Conservation (phyloP, 2,329 filamentous ascomycete genomes). For the Neopestalotiopsis clavispora region DNA sequence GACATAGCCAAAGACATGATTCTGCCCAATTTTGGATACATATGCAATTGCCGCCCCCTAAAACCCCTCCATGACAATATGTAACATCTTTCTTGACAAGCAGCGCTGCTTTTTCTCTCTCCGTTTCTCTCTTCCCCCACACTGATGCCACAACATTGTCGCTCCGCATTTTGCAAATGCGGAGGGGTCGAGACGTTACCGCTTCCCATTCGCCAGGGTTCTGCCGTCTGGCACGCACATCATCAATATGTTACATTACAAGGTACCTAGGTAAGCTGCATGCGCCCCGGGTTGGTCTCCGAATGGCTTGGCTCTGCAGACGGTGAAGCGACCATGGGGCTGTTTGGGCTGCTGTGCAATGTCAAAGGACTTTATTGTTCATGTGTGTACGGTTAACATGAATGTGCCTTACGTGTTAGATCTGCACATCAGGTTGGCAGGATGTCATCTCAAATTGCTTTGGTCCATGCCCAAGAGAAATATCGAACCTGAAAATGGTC, state of each 20-base stretch:
- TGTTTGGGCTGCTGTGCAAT: background rate
- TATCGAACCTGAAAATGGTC: too few relatives aligned
- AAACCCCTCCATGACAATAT: background rate
- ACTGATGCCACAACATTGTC: background rate
- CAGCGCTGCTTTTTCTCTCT: background rate
- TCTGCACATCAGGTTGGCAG: background rate
- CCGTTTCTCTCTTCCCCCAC: background rate
- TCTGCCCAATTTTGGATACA: background rate
- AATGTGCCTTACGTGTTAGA: background rate
- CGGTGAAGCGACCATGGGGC: background rate
- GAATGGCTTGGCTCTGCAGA: background rate
- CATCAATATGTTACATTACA: constrained; percentile 1
- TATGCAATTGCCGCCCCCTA: background rate
- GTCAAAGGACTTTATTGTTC: background rate
- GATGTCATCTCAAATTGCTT: background rate
- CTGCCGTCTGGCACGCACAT: background rate
- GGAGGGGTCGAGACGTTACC: background rate
- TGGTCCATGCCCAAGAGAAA: too few relatives aligned
- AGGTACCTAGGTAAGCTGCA: background rate
- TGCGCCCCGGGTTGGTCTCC: background rate
- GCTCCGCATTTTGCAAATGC: background rate
- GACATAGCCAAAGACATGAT: background rate
- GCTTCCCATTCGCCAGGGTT: background rate
- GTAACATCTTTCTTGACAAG: background rate
- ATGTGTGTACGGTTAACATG: background rate